Evolutionary conservation across 2,329 filamentous ascomycete species (phyloP).

Genomic region (Ophiognomonia clavigignenti-juglandacearum): DNA sequence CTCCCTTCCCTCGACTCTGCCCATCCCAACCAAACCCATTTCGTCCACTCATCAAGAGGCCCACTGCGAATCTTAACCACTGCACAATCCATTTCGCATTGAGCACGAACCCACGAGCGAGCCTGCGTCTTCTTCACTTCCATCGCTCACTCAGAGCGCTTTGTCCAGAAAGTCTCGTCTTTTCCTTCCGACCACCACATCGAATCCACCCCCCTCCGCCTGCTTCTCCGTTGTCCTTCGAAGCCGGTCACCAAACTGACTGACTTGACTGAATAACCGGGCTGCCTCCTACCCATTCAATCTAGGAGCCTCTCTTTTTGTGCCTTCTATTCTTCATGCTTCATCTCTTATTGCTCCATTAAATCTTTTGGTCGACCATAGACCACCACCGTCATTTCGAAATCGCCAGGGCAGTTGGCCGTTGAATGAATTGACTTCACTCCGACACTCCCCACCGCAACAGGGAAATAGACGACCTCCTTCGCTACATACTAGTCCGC

Average conservation of each 20-base stretch:
- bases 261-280: too few species aligned
- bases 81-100: background rate
- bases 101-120: too few species aligned
- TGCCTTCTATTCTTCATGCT: background rate
- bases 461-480: background rate
- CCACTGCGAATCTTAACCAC: slow-evolving; percentile 11
- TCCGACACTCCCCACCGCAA: slow-evolving; percentile 3
- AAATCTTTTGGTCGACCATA: slow-evolving; percentile 8
- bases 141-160: too few species aligned
- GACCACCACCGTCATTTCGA: slow-evolving; percentile 13
- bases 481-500: slow-evolving; percentile 3
- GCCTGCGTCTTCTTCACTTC: too few species aligned
- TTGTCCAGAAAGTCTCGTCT: too few species aligned
- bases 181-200: background rate
- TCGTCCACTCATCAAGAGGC: too few species aligned
- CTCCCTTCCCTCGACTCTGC: slow-evolving; percentile 8
- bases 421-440: slow-evolving; percentile 18
- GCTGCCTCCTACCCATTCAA: background rate
- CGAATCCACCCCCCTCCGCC: background rate
- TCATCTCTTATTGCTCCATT: slow-evolving; percentile 1
- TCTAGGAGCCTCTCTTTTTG: background rate
- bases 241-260: too few species aligned
- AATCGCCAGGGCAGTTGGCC: background rate
- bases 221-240: background rate
- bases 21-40: background rate